Evolutionary conservation across 2,329 filamentous ascomycete genomes (phyloP).

Genomic region (Pestalotiopsis sp.): DNA sequence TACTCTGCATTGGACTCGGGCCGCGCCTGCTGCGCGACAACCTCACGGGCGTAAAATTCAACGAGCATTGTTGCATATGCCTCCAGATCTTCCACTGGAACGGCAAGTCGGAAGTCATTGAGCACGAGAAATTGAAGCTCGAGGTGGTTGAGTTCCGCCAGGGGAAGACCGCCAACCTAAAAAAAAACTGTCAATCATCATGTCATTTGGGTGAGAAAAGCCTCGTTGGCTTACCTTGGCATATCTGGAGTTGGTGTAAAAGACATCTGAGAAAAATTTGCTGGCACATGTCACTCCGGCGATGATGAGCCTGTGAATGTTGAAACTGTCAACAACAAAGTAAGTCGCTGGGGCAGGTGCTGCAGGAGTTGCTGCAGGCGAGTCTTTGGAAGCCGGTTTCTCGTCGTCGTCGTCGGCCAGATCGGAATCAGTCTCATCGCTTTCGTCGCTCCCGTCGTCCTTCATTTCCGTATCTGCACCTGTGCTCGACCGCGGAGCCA

Average conservation of each 20-base stretch:
- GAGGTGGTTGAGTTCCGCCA: slow-evolving; percentile 91
- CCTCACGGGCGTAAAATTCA: slow-evolving; percentile 93
- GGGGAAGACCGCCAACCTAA: slow-evolving; percentile 89
- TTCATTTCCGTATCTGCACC: slow-evolving; percentile 38
- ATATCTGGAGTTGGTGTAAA: slow-evolving; percentile 98
- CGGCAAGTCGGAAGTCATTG: slow-evolving; percentile 92
- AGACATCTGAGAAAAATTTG: slow-evolving; percentile 99
- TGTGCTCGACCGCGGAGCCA: slow-evolving; percentile 9
- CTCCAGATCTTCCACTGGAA: slow-evolving; percentile 93
- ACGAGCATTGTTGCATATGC: slow-evolving; percentile 98
- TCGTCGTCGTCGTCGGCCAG: slow-evolving; percentile 50
- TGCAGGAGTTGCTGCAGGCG: slow-evolving; percentile 20
- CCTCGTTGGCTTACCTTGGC: slow-evolving; percentile 75
- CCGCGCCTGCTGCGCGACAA: slow-evolving; percentile 54
- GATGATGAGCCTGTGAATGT: slow-evolving; percentile 96
- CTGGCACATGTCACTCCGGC: slow-evolving; percentile 96
- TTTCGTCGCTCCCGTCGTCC: slow-evolving; percentile 34
- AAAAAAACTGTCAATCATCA: not conserved
- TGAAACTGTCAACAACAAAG: slow-evolving; percentile 98
- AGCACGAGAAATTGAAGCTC: slow-evolving; percentile 94
- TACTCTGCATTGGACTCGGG: slow-evolving; percentile 18
- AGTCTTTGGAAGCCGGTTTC: slow-evolving; percentile 26
- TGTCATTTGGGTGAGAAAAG: not conserved
- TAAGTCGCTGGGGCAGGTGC: slow-evolving; percentile 49
- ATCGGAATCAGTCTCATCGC: slow-evolving; percentile 52